Base-by-base conservation (phyloP, 2,329 filamentous ascomycete genomes). In the Talaromyces pinophilus region DNA sequence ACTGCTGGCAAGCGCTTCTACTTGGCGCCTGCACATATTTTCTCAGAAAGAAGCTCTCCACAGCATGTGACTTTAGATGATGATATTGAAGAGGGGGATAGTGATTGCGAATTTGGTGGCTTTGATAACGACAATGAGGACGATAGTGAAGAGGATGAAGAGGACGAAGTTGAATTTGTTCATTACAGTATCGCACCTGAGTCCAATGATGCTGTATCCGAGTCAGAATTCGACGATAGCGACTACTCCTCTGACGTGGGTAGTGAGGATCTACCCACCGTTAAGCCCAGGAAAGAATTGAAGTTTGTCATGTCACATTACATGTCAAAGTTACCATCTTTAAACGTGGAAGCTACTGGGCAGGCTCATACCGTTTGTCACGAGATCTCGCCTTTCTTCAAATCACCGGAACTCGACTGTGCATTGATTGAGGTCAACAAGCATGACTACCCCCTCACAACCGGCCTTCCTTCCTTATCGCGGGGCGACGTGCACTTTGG, bases 151-250 rank as follows among this genome's bases (percentile, higher is more conserved):
- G 22, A 25, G 22, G 22, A 1, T 3, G 48, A 62, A 5, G 30
- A 62, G 1, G 44, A 8, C 15, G 33, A 62, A 54, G 44, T 28
- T 13, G n/a, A 25, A 10, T 50, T 42, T 33, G 28, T 62, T 30
- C 46, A 54, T 25, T 62, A 40, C 35, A 62, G 59, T n/a, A 35
- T 50, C n/a, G 25, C 59, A 25, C 42, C 59, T 17, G 59, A 30
- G 6, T 2, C 15, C 5, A 48, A 42, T n/a, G 38, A 61, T 22
- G 19, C 35, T 22, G 59, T 48, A 61, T 35, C 7, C 2, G 7
- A 25, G 11, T 62, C 22, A 3, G 57, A 61, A 11, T 28, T 35
- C 5, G 40, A n/a, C 17, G 22, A 11, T 11, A 15, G 22, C 2
- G 10, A 52, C 13, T 52, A 11, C 22, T 52, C 46, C 15, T 48